phyloP scores from a whole-genome alignment of 805 yeast species.

The Ogataea degrootiae region DNA sequence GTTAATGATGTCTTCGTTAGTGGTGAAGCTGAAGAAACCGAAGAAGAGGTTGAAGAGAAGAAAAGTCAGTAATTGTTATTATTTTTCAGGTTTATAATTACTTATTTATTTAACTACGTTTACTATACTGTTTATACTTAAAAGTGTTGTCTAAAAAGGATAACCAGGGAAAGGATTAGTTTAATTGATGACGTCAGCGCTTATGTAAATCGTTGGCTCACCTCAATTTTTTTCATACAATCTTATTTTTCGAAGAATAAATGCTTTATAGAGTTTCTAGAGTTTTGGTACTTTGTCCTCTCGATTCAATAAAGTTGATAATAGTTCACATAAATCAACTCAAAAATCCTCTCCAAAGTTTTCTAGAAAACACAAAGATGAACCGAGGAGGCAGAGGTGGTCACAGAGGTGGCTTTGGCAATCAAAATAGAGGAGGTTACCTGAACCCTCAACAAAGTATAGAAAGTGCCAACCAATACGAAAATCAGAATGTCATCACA shows the following conservation, averaged over 20 bases:
- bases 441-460: constrained; percentile 13
- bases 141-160: no score
- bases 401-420: constrained; percentile 17
- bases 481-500: constrained; percentile 33
- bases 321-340: no score
- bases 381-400: constrained; percentile 34
- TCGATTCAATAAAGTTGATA: no score
- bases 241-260: no score
- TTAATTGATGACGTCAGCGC: no score
- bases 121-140: no score
- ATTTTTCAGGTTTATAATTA: neutral
- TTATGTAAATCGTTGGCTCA: no score
- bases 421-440: constrained; percentile 9
- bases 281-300: no score
- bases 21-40: constrained; percentile 7
- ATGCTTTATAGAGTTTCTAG: no score
- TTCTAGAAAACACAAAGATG: constrained; percentile 8
- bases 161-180: no score
- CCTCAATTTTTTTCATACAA: no score
- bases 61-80: neutral
- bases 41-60: constrained; percentile 9
- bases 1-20: neutral
- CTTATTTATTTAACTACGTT: no score
- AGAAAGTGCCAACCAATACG: constrained; percentile 19
- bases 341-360: neutral